A percentile compares a stretch with the other conserved stretches of the same genome.
Conservation (phyloP, 768 basidiomycete genomes). For the Amanita exitialis region DNA sequence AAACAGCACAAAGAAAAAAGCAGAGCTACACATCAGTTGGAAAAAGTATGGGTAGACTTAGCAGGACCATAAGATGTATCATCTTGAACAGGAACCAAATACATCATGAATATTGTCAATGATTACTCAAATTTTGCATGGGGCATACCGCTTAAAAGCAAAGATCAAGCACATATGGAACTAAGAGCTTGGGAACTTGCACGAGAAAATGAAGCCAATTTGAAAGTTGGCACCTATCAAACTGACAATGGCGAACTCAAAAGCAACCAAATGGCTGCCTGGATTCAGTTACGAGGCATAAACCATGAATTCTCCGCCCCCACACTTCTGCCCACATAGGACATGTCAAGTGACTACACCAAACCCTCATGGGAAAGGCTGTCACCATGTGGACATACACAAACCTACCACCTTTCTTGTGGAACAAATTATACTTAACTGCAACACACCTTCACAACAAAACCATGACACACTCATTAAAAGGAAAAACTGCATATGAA, state of each 20-base stretch:
- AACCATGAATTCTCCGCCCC: too few relatives aligned
- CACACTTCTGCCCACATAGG: too few relatives aligned
- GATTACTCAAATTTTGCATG: constrained; percentile 19
- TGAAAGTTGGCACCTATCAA: too few relatives aligned
- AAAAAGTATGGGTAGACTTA: too few relatives aligned
- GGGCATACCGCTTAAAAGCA: constrained; percentile 21
- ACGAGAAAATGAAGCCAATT: constrained; percentile 13
- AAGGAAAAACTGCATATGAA: constrained; percentile 12
- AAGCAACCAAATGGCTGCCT: too few relatives aligned
- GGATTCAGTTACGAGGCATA: too few relatives aligned
- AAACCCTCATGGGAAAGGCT: constrained; percentile 10
- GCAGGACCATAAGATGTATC: constrained; percentile 11
- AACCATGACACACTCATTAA: too few relatives aligned
- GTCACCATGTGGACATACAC: constrained; percentile 18
- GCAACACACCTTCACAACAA: constrained; percentile 14
- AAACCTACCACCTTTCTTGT: constrained; percentile 16
- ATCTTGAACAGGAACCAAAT: constrained; percentile 16
- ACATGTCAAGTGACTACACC: too few relatives aligned
- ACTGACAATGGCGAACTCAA: too few relatives aligned
- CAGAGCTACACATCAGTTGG: too few relatives aligned
- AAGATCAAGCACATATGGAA: constrained; percentile 13
- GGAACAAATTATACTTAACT: constrained; percentile 24
- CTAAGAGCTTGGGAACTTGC: constrained; percentile 20
- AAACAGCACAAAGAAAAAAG: too few relatives aligned
- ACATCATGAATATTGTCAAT: constrained; percentile 26